These are phyloP conservation scores for Zasmidium cellare DNA, from an alignment of 2,329 filamentous ascomycete genomes.

Conservation along the genomic window DNA sequence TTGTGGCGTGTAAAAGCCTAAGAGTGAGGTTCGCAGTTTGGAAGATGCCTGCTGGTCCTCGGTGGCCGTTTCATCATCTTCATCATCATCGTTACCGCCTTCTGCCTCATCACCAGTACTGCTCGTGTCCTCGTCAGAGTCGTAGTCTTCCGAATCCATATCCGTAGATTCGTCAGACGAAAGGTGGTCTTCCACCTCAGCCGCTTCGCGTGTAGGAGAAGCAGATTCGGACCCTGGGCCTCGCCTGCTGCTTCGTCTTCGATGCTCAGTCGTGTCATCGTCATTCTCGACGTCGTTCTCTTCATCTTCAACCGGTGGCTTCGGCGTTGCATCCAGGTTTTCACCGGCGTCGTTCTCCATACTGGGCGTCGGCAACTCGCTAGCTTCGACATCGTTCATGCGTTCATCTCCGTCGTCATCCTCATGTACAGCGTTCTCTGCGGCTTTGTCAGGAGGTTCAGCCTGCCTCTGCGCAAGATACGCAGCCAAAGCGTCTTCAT, in stretches of 20 bases:
- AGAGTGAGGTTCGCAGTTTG: constrained; percentile 17
- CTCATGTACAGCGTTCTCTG: constrained; percentile 14
- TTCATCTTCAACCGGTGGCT: neutral
- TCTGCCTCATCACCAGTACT: constrained; percentile 37
- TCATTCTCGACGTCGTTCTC: constrained; percentile 2
- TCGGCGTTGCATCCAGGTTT: neutral
- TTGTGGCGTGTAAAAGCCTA: constrained; percentile 31
- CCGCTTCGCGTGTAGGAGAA: constrained; percentile 32
- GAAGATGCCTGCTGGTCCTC: constrained; percentile 25
- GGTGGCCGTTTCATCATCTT: constrained; percentile 26
- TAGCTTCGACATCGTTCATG: constrained; percentile 9
- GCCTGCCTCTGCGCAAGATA: constrained; percentile 31
- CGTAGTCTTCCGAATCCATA: constrained; percentile 37
- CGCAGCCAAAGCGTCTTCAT: constrained; percentile 49
- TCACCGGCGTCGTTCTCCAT: neutral
- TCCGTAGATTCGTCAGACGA: constrained; percentile 39
- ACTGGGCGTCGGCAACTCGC: constrained; percentile 1
- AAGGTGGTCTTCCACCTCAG: constrained; percentile 40
- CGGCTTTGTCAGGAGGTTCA: constrained; percentile 30
- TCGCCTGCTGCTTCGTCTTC: constrained; percentile 1
- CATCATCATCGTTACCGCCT: constrained; percentile 28
- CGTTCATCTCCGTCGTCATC: constrained; percentile 11
- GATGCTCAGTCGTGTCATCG: neutral
- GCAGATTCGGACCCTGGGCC: constrained; percentile 3
- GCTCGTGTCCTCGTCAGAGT: constrained; percentile 39